Evolutionary conservation across 73 alveolate species (phyloP).

Genomic region (Paramecium caudatum): DNA sequence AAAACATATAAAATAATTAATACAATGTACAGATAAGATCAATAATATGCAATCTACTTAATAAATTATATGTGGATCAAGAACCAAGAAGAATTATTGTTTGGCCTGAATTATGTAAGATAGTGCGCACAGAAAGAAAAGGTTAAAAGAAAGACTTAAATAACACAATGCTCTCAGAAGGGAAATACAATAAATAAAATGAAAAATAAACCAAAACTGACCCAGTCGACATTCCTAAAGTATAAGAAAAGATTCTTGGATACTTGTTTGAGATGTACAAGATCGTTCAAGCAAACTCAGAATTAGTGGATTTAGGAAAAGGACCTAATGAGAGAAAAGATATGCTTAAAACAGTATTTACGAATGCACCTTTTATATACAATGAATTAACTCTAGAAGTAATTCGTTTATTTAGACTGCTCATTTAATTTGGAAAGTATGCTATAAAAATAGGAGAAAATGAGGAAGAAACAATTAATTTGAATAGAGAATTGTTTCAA

Average conservation of each 20-base stretch:
- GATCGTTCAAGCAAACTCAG: background rate
- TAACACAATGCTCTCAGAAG: conserved; percentile 58
- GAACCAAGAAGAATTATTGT: conserved; percentile 73
- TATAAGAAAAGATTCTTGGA: conserved; percentile 66
- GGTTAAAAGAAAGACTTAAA: background rate
- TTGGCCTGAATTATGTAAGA: conserved; percentile 76
- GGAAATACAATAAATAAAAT: background rate
- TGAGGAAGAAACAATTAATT: background rate
- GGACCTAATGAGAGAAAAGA: conserved; percentile 50
- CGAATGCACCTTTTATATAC: conserved; percentile 48
- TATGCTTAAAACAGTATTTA: background rate
- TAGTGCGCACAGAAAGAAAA: background rate
- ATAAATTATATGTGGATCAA: conserved; percentile 72
- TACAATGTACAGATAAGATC: conserved; percentile 63
- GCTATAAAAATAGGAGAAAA: conserved; percentile 33
- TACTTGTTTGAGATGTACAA: background rate
- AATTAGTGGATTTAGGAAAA: background rate
- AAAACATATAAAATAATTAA: conserved; percentile 64
- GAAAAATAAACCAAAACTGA: conserved; percentile 57
- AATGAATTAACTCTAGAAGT: conserved; percentile 70
- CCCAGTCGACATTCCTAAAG: conserved; percentile 63
- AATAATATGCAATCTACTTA: conserved; percentile 66
- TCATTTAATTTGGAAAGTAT: conserved; percentile 70
- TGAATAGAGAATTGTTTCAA: conserved; percentile 24
- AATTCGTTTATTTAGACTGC: conserved; percentile 28